phyloP scores from a whole-genome alignment of 257 asterid genomes.

The Penstemon barbatus region DNA sequence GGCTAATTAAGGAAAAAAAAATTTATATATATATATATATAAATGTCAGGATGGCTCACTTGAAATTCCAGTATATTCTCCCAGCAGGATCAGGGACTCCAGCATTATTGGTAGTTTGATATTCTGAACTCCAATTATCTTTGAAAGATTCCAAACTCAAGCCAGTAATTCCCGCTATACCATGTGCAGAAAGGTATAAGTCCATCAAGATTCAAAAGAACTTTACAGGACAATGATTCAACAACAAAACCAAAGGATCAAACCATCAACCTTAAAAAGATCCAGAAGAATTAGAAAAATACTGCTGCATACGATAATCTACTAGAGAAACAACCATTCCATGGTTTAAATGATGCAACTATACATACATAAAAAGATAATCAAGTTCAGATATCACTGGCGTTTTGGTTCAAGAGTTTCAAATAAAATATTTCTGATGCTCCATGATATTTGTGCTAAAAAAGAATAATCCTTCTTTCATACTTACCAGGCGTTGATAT shows the following conservation, averaged over 20 bases:
- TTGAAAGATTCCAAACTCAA: conserved; percentile 74
- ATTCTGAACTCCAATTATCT: conserved; percentile 79
- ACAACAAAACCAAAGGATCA: not conserved
- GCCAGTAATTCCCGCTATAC: conserved; percentile 91
- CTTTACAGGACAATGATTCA: not conserved
- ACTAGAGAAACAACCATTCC: not conserved
- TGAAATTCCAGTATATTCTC: conserved; percentile 78
- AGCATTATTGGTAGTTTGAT: conserved; percentile 89
- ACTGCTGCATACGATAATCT: not conserved
- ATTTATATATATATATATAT: too few species aligned
- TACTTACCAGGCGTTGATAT: not conserved
- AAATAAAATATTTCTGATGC: not conserved
- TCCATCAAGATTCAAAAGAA: conserved; percentile 26
- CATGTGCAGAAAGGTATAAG: conserved; percentile 33
- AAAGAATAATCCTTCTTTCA: not conserved
- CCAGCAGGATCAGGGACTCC: conserved; percentile 97
- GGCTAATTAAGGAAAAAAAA: conserved; percentile 14
- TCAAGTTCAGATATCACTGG: not conserved
- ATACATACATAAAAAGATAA: not conserved
- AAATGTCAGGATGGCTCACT: conserved; percentile 54
- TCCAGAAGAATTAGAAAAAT: conserved; percentile 1
- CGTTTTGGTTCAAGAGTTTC: not conserved
- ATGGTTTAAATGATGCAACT: not conserved
- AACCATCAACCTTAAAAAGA: not conserved
- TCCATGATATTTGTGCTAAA: not conserved